These are phyloP conservation scores for Globisporangium nodosum DNA, from an alignment of 352 stramenopile species.

Conservation along the genomic window DNA sequence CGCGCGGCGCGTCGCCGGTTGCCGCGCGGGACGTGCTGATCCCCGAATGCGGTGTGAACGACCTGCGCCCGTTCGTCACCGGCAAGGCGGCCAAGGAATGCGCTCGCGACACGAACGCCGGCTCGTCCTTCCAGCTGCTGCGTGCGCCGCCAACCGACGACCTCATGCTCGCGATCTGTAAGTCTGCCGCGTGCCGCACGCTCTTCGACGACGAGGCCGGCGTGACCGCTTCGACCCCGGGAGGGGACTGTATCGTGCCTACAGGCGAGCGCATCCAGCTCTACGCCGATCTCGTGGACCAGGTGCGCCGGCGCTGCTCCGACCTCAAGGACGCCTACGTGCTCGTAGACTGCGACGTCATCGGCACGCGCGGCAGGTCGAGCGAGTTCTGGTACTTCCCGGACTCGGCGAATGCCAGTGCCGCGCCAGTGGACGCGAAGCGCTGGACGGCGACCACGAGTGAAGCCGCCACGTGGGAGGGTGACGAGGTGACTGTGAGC, in stretches of 20 bases:
- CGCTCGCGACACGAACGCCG: constrained; percentile 1
- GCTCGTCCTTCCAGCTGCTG: constrained; percentile 7
- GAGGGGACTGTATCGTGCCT: constrained; percentile 5
- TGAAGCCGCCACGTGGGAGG: constrained; percentile 4
- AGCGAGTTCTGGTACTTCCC: constrained; percentile 15
- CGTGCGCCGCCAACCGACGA: constrained; percentile 1
- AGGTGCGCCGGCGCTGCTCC: constrained; percentile 4
- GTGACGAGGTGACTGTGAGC: constrained; percentile 6
- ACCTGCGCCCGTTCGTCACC: constrained; percentile 3
- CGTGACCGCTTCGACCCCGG: no score
- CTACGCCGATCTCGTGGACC: constrained; percentile 7
- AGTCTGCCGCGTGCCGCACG: constrained; percentile 4
- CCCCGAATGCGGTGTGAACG: constrained; percentile 1
- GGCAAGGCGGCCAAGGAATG: constrained; percentile 2
- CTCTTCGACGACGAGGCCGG: constrained; percentile 1
- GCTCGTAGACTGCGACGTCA: constrained; percentile 10
- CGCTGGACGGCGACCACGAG: not conserved
- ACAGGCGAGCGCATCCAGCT: constrained; percentile 4
- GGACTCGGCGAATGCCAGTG: constrained; percentile 4
- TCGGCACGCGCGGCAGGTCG: not conserved
- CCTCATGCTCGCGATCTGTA: constrained; percentile 10
- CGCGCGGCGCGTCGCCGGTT: no score
- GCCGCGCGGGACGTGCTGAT: no score
- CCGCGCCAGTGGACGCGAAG: not conserved
- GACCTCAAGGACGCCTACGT: constrained; percentile 10